These are phyloP conservation scores for Stephania japonica DNA, from an alignment of 164 flowering plant species.

Conservation along the genomic window DNA sequence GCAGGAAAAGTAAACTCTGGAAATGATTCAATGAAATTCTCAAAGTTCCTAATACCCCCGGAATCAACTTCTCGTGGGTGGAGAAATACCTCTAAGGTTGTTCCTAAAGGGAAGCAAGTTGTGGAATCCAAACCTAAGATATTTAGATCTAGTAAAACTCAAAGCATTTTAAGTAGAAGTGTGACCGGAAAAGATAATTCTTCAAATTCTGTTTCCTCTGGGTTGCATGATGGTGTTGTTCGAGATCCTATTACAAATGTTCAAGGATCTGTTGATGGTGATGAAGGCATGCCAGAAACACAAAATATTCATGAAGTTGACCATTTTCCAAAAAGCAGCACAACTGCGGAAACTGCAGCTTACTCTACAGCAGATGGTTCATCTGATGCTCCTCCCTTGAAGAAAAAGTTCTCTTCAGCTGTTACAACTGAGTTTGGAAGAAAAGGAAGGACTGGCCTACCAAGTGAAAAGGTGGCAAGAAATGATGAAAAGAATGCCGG, in stretches of 20 bases:
- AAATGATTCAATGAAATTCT: conserved; percentile 45
- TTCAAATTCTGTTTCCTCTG: conserved; percentile 21
- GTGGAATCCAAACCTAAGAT: conserved; percentile 46
- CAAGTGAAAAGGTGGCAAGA: conserved; percentile 42
- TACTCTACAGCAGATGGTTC: conserved; percentile 32
- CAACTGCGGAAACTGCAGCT: conserved; percentile 30
- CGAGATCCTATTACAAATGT: conserved; percentile 23
- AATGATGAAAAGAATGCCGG: conserved; percentile 41
- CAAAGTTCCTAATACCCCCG: conserved; percentile 58
- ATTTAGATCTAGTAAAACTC: conserved; percentile 42
- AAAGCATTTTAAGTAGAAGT: conserved; percentile 30
- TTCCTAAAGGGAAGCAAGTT: conserved; percentile 47
- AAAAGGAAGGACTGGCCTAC: conserved; percentile 44
- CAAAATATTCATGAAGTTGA: conserved; percentile 25
- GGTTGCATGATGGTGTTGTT: conserved; percentile 16
- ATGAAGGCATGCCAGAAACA: conserved; percentile 29
- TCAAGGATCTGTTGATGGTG: conserved; percentile 32
- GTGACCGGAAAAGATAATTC: conserved; percentile 33
- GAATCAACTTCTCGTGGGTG: conserved; percentile 53
- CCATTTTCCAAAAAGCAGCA: conserved; percentile 32
- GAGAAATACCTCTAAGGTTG: conserved; percentile 45
- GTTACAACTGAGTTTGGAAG: conserved; percentile 29
- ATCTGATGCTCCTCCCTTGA: conserved; percentile 30
- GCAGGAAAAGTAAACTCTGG: conserved; percentile 31
- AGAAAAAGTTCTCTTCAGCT: conserved; percentile 29